phyloP scores from a whole-genome alignment of 1,139 yeast genomes.

The Blastobotrys persicus region DNA sequence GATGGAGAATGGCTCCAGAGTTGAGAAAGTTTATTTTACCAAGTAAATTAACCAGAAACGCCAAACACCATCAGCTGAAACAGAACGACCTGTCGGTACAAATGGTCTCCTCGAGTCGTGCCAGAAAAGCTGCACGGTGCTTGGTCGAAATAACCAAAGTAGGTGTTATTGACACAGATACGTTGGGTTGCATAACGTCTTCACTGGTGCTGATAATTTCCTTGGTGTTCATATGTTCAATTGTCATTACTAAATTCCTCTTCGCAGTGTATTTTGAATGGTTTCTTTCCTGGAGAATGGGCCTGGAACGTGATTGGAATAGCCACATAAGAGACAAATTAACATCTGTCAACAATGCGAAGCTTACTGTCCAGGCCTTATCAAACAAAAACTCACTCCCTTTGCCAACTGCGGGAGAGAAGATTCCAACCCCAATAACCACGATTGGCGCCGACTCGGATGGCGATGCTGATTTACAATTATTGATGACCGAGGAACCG shows the following conservation, averaged over 20 bases:
- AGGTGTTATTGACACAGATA: constrained; percentile 76
- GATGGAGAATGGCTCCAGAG: constrained; percentile 41
- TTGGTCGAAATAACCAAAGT: constrained; percentile 75
- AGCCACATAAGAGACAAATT: neutral
- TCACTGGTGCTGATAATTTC: constrained; percentile 65
- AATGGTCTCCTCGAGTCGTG: constrained; percentile 12
- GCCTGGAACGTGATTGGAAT: constrained; percentile 7
- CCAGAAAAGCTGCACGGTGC: constrained; percentile 63
- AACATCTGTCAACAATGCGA: neutral
- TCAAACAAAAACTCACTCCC: neutral
- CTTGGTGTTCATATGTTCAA: constrained; percentile 69
- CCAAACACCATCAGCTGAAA: constrained; percentile 10
- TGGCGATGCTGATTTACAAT: constrained; percentile 1
- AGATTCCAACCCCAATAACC: neutral
- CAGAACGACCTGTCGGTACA: constrained; percentile 20
- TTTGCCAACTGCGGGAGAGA: neutral
- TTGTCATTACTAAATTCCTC: constrained; percentile 66
- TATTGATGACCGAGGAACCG: neutral
- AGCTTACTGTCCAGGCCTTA: neutral
- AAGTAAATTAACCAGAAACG: neutral
- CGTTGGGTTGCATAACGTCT: constrained; percentile 84
- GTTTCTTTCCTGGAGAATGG: constrained; percentile 42
- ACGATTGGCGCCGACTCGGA: neutral
- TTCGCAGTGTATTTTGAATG: constrained; percentile 84
- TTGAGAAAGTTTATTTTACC: constrained; percentile 10